Evolutionary conservation across 345 rosid genomes (phyloP).

Genomic region (Populus deltoides): DNA sequence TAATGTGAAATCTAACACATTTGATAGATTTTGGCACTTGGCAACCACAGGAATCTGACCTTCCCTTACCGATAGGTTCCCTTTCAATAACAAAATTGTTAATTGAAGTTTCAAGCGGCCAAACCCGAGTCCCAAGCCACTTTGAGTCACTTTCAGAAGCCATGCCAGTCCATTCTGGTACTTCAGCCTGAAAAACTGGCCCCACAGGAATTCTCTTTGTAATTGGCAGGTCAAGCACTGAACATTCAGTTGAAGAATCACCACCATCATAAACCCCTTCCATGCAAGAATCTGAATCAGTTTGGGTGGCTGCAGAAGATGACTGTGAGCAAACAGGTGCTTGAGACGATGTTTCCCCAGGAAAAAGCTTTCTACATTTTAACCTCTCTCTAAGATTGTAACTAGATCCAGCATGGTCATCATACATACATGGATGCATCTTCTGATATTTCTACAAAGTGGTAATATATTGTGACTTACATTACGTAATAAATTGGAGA

Average conservation of each 20-base stretch:
- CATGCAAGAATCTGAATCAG: slow-evolving; percentile 19
- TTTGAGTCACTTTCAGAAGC: slow-evolving; percentile 53
- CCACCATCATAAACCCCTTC: slow-evolving; percentile 5
- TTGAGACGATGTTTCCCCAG: slow-evolving; percentile 20
- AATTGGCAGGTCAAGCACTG: slow-evolving; percentile 33
- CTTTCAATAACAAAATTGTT: slow-evolving; percentile 54
- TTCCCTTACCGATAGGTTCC: slow-evolving; percentile 86
- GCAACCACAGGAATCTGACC: slow-evolving; percentile 79
- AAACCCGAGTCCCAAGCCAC: slow-evolving; percentile 71
- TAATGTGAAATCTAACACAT: slow-evolving; percentile 72
- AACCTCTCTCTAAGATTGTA: slow-evolving; percentile 77
- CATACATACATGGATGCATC: slow-evolving; percentile 80
- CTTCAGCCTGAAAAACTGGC: slow-evolving; percentile 61
- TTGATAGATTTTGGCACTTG: slow-evolving; percentile 50
- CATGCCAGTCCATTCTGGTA: slow-evolving; percentile 62
- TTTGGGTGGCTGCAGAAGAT: slow-evolving; percentile 24
- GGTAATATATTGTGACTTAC: slow-evolving; percentile 9
- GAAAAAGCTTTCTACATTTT: slow-evolving; percentile 22
- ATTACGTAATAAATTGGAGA: neutral
- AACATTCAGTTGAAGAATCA: slow-evolving; percentile 29
- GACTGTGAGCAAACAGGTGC: slow-evolving; percentile 27
- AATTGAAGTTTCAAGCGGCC: slow-evolving; percentile 58
- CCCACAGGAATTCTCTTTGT: slow-evolving; percentile 51
- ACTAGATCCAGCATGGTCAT: slow-evolving; percentile 52
- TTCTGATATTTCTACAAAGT: slow-evolving; percentile 57